These are phyloP conservation scores for Gossypium raimondii DNA, from an alignment of 345 rosid species.

Conservation along the genomic window DNA sequence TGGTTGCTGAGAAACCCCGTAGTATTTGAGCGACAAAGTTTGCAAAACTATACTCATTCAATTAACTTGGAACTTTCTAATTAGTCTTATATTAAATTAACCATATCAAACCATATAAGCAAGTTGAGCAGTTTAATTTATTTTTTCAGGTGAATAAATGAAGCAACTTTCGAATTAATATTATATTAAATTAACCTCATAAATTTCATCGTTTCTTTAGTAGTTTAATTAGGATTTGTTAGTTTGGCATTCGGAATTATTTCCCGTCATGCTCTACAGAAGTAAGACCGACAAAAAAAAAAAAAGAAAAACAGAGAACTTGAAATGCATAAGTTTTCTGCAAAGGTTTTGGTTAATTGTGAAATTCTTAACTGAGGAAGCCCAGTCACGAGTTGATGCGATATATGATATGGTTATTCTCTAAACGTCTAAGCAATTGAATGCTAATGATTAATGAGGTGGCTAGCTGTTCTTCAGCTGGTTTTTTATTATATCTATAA, in stretches of 20 bases:
- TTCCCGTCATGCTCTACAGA: background rate
- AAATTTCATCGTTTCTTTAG: background rate
- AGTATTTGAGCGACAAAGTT: conserved; percentile 2
- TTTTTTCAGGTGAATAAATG: background rate
- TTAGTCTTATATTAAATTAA: no score
- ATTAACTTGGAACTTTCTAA: background rate
- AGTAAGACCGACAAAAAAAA: background rate
- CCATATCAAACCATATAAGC: no score
- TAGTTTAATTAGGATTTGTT: background rate
- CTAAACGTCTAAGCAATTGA: background rate
- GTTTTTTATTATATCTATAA: background rate
- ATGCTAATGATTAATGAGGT: background rate
- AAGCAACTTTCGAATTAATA: background rate
- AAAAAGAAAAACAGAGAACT: background rate
- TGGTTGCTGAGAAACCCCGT: conserved; percentile 29
- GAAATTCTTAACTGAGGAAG: background rate
- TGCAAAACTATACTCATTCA: background rate
- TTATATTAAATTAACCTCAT: background rate
- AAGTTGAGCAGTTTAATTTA: no score
- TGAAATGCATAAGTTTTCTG: background rate
- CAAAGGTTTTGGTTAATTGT: background rate
- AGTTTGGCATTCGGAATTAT: background rate
- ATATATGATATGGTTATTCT: background rate
- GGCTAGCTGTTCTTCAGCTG: background rate
- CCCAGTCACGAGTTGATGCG: background rate